Evolutionary conservation across 1,284 basidiomycete genomes (phyloP), one percentile per base, ranked within the genome.

Genomic region (Puccinia coronata): DNA sequence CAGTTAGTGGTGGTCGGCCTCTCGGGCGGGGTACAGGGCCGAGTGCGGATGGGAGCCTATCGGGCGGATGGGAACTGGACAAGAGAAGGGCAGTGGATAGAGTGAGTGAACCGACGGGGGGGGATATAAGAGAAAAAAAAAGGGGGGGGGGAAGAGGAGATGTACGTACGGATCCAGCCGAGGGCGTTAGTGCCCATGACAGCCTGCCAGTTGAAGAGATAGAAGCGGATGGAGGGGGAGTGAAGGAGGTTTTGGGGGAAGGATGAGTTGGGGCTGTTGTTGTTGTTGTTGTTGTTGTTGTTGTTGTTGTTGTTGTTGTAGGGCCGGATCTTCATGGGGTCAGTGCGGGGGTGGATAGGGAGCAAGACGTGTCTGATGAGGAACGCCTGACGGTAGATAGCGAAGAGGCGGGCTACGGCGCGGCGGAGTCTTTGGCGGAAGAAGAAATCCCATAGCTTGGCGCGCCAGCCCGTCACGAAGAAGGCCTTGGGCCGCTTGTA

Each of bases 171-270:
- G 47, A 72, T 11, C 47, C 70, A 72, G 18, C 14, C 14, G 25
- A 72, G 23, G 31, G 23, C 14, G 2, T 51, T 25, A 14, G 28
- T 18, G 20, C 70, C 70, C 70, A 72, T 72, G 28, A 72, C 70
- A 20, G 8, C 34, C 49, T 72, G 28, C 70, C 70, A 72, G 34
- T 72, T 72, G 18, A 23, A 12, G 23, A 5, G 43, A 67, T 43
- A 67, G n/a, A 67, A 67, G 8, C 25, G n/a, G 18, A 28, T 28
- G 11, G 28, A 61, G 57, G 57, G 36, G 2, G 9, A 18, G 28
- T 6, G 12, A 31, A 36, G 57, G 18, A 14, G 28, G 57, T n/a
- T 2, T 12, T 18, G 28, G 31, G 28, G 57, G 31, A 18, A 31
- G 8, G 57, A 31, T 34, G 57, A 57, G 51, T 28, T 28, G n/a